A percentile compares a stretch with the other conserved stretches of the same genome.
Evolutionary conservation across 768 basidiomycete species (phyloP).

Genomic region (Tricholoma furcatifolium): DNA sequence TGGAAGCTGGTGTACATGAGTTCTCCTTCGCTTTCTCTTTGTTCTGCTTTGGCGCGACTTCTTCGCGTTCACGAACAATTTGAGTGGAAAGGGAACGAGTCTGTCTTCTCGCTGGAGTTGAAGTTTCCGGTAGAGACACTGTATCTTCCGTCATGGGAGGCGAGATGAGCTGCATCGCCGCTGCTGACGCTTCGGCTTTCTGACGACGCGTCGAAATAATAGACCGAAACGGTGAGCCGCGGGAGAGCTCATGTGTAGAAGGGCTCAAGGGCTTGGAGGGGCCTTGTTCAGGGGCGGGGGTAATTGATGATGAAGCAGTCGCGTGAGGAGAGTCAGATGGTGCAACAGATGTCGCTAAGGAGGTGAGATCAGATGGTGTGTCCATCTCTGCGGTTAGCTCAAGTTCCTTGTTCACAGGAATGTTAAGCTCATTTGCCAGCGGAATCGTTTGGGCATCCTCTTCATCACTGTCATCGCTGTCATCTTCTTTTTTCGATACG

Average conservation of each 20-base stretch:
- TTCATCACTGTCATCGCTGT: conserved; percentile 62
- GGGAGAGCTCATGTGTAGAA: conserved; percentile 32
- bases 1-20: conserved; percentile 29
- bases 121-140: conserved; percentile 28
- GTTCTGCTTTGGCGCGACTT: conserved; percentile 26
- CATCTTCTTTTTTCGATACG: conserved; percentile 54
- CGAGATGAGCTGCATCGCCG: conserved; percentile 38
- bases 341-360: conserved; percentile 38
- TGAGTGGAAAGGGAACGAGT: conserved; percentile 33
- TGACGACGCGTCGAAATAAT: conserved; percentile 62
- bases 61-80: conserved; percentile 5
- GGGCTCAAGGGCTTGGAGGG: conserved; percentile 43
- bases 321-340: conserved; percentile 31
- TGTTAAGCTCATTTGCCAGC: conserved; percentile 44
- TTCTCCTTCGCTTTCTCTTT: conserved; percentile 38
- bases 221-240: conserved; percentile 43
- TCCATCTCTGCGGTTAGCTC: conserved; percentile 53
- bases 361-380: conserved; percentile 43
- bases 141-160: conserved; percentile 48
- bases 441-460: conserved; percentile 48
- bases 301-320: conserved; percentile 25
- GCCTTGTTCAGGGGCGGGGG: conserved; percentile 30
- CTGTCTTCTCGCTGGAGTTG: conserved; percentile 28
- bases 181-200: conserved; percentile 34
- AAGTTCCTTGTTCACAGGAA: conserved; percentile 50